Percentiles rank a stretch among this genome's conserved stretches.
Conservation (phyloP, 2,329 filamentous ascomycete species). For the Ophiostoma ips region DNA sequence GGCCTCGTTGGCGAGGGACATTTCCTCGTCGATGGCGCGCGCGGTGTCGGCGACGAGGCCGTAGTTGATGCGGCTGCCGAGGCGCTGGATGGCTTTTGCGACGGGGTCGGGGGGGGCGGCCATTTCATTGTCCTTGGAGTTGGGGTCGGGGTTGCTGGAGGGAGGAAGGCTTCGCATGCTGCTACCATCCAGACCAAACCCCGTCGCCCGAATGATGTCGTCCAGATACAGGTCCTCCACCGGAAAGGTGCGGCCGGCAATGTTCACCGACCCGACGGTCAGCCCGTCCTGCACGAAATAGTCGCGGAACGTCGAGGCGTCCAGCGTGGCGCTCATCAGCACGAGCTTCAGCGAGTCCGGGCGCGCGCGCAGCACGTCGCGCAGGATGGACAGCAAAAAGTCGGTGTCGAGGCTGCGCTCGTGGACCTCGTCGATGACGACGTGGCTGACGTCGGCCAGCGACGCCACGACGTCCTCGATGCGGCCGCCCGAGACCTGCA, state of each 20-base stretch:
- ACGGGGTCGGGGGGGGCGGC: conserved; percentile 45
- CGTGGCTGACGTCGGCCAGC: conserved; percentile 79
- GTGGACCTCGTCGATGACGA: conserved; percentile 94
- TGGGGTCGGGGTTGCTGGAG: conserved; percentile 2
- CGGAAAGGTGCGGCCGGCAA: conserved; percentile 76
- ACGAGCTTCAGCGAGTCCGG: conserved; percentile 69
- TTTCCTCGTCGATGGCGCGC: conserved; percentile 63
- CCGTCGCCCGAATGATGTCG: conserved; percentile 68
- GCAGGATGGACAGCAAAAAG: conserved; percentile 75
- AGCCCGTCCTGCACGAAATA: conserved; percentile 63
- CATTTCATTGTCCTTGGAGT: background rate
- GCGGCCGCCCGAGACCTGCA: conserved; percentile 79
- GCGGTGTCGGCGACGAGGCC: conserved; percentile 70
- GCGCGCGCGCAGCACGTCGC: conserved; percentile 61
- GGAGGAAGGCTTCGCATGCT: no score
- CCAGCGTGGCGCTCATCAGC: conserved; percentile 91
- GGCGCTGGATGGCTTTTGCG: conserved; percentile 54
- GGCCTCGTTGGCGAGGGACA: conserved; percentile 48
- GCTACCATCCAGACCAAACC: conserved; percentile 46
- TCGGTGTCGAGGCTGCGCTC: conserved; percentile 91
- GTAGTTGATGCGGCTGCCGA: conserved; percentile 84
- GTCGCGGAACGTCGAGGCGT: conserved; percentile 68
- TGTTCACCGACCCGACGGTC: conserved; percentile 68
- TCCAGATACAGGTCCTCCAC: conserved; percentile 85
- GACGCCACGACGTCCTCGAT: conserved; percentile 69